phyloP scores from a whole-genome alignment of 345 rosid species.

The Fremontodendron californicum region DNA sequence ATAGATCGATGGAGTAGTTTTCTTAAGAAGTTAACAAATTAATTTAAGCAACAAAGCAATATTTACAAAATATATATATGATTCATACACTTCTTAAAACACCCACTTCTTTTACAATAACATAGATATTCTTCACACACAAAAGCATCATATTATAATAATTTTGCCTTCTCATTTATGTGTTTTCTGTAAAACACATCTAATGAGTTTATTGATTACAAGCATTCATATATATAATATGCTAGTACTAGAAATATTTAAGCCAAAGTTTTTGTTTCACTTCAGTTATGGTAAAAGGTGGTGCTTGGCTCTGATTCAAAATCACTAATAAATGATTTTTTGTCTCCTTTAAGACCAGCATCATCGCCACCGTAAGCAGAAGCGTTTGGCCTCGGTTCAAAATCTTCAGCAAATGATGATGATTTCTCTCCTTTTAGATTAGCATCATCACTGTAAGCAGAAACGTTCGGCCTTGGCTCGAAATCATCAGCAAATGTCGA shows the following conservation, averaged over 20 bases:
- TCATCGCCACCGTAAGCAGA: slow-evolving; percentile 7
- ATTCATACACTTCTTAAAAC: too few relatives aligned
- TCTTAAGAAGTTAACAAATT: too few relatives aligned
- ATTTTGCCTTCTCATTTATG: too few relatives aligned
- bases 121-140: too few relatives aligned
- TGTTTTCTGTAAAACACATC: too few relatives aligned
- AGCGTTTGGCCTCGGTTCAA: slow-evolving; percentile 10
- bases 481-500: background rate
- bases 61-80: too few relatives aligned
- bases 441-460: slow-evolving; percentile 5
- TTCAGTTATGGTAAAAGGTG: background rate
- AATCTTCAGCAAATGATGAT: background rate
- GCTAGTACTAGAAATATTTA: background rate
- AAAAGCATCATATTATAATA: too few relatives aligned
- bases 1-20: too few relatives aligned
- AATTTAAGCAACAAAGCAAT: too few relatives aligned
- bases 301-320: background rate
- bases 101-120: too few relatives aligned
- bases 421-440: background rate
- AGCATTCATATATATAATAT: too few relatives aligned
- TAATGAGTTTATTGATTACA: background rate
- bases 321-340: background rate
- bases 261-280: background rate
- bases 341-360: background rate
- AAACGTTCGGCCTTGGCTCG: background rate